Percentiles rank a stretch among this genome's conserved stretches.
These are phyloP conservation scores for Cryphonectria carpinicola DNA, from an alignment of 2,329 filamentous ascomycete genomes.

Conservation along the genomic window DNA sequence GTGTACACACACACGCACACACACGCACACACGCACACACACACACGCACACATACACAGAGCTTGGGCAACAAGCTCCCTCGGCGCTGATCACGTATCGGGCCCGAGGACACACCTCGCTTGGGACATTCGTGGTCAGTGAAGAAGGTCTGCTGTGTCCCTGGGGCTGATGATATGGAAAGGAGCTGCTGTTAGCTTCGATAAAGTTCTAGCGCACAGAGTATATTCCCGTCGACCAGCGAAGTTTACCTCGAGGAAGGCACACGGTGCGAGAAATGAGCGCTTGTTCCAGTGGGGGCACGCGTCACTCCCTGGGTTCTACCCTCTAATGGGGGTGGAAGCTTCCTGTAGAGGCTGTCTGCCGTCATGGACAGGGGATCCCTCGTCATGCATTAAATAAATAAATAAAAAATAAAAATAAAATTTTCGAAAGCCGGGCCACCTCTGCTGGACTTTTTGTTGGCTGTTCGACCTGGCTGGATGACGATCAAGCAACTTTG, in stretches of 20 bases:
- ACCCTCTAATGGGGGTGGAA: neutral
- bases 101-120: neutral
- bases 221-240: neutral
- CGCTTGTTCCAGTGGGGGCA: neutral
- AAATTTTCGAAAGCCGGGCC: neutral
- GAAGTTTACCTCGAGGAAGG: neutral
- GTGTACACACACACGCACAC: too few species aligned
- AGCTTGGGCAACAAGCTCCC: neutral
- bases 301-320: conserved; percentile 3
- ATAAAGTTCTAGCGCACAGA: neutral
- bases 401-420: too few species aligned
- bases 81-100: neutral
- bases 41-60: neutral
- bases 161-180: neutral
- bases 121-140: neutral
- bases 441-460: neutral
- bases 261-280: neutral
- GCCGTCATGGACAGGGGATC: conserved; percentile 10
- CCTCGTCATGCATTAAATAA: neutral
- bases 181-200: neutral
- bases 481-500: neutral
- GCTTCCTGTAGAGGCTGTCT: neutral
- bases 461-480: neutral
- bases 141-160: neutral
- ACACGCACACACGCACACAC: neutral